Evolutionary conservation across 2,329 filamentous ascomycete species (phyloP), one percentile per base, ranked within the genome.

Genomic region (Ophiostoma quercus): DNA sequence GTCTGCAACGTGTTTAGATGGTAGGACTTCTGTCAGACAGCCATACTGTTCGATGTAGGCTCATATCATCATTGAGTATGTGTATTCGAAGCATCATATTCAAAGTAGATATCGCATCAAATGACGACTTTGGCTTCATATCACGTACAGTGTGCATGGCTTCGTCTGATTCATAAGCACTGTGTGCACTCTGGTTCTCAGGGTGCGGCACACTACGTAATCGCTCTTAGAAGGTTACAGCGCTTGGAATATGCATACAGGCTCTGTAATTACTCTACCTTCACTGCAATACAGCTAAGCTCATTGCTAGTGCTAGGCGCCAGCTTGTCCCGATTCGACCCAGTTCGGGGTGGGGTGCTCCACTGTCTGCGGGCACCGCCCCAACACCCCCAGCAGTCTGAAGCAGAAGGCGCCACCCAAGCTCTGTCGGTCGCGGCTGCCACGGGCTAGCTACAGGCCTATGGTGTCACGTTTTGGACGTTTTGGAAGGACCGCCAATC

Each of bases 361-460:
- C 57, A 62, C 57, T 32, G 57, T 62, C 57, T 4, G 54, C 25
- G 54, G 54, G 22, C 54, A 29, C 54, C 25, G 54, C 25, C 25
- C 22, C 54, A 60, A 19, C 41, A 47, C 43, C 43, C 43, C 43
- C 43, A 47, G 43, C 43, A 47, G 43, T 47, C 16, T 47, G 43
- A 47, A 47, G 54, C 11, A 62, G 51, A 57, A 57, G 57, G 57
- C 57, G 25, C 57, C 57, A 62, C 25, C 8, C 22, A 25, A 62
- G 57, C 57, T 62, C 57, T 32, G 22, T 22, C 39, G 39, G 39
- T 62, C 57, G 57, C 57, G 12, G 57, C 57, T 62, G 22, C 57
- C 57, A 62, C 57, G 57, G 51, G 54, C 54, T 60, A 60, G 54
- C 54, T 60, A 60, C 54, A 62, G 57, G 57, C 57, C 57, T 32